Conservation (phyloP, 208 protist genomes). For the Crithidia fasciculata region DNA sequence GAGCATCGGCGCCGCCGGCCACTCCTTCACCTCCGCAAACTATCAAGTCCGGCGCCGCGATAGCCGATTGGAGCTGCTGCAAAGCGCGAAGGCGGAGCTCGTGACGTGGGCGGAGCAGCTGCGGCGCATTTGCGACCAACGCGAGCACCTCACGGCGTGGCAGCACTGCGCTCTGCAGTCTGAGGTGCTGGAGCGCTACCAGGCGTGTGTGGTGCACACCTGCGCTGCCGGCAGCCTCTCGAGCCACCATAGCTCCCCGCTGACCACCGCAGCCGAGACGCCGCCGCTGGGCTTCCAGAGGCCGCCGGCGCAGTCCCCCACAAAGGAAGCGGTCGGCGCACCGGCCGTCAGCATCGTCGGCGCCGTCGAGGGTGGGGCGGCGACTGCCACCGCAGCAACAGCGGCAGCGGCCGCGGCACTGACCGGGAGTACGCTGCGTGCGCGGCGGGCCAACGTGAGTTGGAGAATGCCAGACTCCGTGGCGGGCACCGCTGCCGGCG, state of each 20-base stretch:
- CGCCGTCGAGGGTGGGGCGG: neutral
- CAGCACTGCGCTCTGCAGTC: conserved; percentile 46
- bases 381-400: neutral
- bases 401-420: neutral
- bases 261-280: neutral
- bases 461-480: conserved; percentile 12
- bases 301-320: neutral
- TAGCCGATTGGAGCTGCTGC: conserved; percentile 27
- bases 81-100: conserved; percentile 43
- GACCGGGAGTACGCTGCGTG: neutral
- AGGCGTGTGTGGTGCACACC: conserved; percentile 28
- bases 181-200: conserved; percentile 42
- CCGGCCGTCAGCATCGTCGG: no score
- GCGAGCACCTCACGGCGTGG: conserved; percentile 33
- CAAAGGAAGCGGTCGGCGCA: no score
- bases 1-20: neutral
- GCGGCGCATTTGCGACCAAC: conserved; percentile 37
- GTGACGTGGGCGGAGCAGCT: conserved; percentile 44
- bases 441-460: conserved; percentile 19
- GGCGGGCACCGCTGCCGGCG: neutral
- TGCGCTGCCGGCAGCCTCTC: neutral
- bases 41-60: conserved; percentile 24
- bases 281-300: neutral
- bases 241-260: neutral
- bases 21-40: neutral